phyloP scores from a whole-genome alignment of 768 basidiomycete species.

The Trametopsis cervina region DNA sequence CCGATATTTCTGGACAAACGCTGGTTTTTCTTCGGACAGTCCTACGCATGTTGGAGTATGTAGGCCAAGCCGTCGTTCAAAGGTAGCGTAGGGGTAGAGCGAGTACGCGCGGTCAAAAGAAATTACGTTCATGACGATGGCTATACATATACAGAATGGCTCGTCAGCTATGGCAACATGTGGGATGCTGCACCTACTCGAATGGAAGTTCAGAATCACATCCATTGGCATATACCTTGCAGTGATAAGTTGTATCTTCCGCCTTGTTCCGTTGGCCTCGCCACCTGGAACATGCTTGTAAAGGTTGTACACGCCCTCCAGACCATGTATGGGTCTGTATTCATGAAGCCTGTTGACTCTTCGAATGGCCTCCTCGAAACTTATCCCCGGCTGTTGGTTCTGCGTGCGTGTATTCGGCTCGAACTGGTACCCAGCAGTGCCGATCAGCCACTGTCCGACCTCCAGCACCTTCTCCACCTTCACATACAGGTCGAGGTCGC shows the following conservation, averaged over 20 bases:
- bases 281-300: constrained; percentile 9
- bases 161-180: not conserved
- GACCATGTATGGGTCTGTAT: constrained; percentile 20
- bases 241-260: constrained; percentile 37
- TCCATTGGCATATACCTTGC: constrained; percentile 27
- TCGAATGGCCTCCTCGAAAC: not conserved
- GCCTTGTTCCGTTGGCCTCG: not conserved
- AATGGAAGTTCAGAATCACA: constrained; percentile 40
- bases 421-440: constrained; percentile 26
- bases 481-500: constrained; percentile 49
- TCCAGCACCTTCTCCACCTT: constrained; percentile 24
- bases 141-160: constrained; percentile 17
- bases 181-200: constrained; percentile 29
- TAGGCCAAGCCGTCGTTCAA: constrained; percentile 26
- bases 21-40: no score
- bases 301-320: constrained; percentile 30
- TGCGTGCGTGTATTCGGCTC: constrained; percentile 19
- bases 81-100: constrained; percentile 36
- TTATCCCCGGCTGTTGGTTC: constrained; percentile 12
- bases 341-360: constrained; percentile 3
- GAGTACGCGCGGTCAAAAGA: constrained; percentile 33
- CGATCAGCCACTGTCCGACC: constrained; percentile 30
- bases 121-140: constrained; percentile 40
- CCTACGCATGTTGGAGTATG: constrained; percentile 19
- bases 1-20: constrained; percentile 27